phyloP scores from a whole-genome alignment of 257 asterid genomes.

The Linaria vulgaris region DNA sequence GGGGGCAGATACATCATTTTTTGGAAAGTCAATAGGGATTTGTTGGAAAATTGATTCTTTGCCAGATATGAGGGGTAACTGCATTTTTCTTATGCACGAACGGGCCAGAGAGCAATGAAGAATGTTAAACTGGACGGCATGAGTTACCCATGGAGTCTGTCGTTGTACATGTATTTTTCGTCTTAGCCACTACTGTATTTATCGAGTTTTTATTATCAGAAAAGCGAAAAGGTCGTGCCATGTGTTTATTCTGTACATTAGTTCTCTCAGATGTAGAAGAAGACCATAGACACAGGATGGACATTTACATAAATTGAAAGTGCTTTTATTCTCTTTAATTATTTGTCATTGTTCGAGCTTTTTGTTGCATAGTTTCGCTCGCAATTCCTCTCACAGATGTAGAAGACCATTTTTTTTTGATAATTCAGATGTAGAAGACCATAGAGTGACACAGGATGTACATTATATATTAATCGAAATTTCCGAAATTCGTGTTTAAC shows the following conservation, averaged over 20 bases:
- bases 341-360: no score
- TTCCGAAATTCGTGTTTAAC: not conserved
- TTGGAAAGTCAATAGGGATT: conserved; percentile 13
- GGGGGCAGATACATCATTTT: conserved; percentile 3
- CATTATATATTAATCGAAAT: conserved; percentile 9
- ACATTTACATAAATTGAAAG: conserved; percentile 9
- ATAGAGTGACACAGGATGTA: conserved; percentile 29
- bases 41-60: conserved; percentile 14
- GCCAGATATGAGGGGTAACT: conserved; percentile 11
- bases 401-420: no score
- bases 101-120: not conserved
- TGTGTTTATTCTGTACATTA: conserved; percentile 17
- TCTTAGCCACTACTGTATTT: conserved; percentile 12
- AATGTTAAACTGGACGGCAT: not conserved
- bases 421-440: conserved; percentile 13
- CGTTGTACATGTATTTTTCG: not conserved
- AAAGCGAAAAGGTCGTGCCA: not conserved
- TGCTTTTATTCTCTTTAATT: not conserved
- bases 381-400: no score
- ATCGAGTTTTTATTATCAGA: not conserved
- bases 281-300: conserved; percentile 27
- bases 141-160: conserved; percentile 9
- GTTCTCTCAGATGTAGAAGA: conserved; percentile 17
- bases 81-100: conserved; percentile 17
- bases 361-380: no score